These are phyloP conservation scores for Xylaria sp. DNA, from an alignment of 2,329 filamentous ascomycete genomes.

Conservation along the genomic window DNA sequence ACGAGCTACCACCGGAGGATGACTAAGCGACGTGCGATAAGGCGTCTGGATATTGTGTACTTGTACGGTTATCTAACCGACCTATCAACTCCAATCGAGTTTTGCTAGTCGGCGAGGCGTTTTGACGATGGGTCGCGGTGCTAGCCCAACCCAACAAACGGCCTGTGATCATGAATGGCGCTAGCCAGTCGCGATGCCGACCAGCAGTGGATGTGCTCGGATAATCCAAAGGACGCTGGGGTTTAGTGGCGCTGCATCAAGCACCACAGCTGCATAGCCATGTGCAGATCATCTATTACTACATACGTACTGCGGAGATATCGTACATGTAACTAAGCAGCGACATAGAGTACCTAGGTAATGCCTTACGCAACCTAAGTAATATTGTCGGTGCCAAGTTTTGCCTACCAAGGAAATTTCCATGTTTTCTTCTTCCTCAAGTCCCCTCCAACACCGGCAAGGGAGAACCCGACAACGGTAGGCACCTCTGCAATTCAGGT, in stretches of 20 bases:
- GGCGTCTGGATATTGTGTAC: too few relatives aligned
- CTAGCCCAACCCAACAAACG: not conserved
- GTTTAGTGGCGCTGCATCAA: not conserved
- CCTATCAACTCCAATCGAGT: slow-evolving; percentile 17
- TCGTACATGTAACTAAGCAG: not conserved
- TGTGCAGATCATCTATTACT: not conserved
- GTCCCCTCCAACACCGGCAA: slow-evolving; percentile 18
- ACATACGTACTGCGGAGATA: not conserved
- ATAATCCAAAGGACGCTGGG: not conserved
- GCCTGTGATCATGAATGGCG: too few relatives aligned
- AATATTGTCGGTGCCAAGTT: too few relatives aligned
- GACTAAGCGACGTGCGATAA: slow-evolving; percentile 57
- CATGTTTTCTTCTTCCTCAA: slow-evolving; percentile 1
- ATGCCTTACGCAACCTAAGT: too few relatives aligned
- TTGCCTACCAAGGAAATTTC: not conserved
- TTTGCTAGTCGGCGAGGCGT: slow-evolving; percentile 5
- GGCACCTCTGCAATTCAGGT: slow-evolving; percentile 9
- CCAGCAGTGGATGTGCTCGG: not conserved
- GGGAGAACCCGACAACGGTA: too few relatives aligned
- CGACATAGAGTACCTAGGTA: too few relatives aligned
- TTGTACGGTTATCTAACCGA: not conserved
- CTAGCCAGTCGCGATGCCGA: not conserved
- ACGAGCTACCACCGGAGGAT: slow-evolving; percentile 95
- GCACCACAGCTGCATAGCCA: not conserved
- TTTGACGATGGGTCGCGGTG: slow-evolving; percentile 2